A percentile compares a stretch with the other conserved stretches of the same genome.
phyloP scores from a whole-genome alignment of 176 grass and related monocot genomes.

The Aegilops bicornis region DNA sequence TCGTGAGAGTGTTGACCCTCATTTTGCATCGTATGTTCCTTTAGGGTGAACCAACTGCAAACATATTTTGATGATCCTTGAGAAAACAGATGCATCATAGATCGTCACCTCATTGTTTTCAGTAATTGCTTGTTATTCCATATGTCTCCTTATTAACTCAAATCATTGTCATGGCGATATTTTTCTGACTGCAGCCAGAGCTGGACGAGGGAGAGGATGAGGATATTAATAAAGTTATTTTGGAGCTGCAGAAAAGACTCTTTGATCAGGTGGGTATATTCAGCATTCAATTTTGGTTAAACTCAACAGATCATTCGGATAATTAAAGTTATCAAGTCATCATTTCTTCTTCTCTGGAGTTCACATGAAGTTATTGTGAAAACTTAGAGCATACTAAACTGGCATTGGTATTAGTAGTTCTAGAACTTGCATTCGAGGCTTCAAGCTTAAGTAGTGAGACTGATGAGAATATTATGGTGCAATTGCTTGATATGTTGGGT shows the following conservation, averaged over 20 bases:
- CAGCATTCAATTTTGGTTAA: conserved; percentile 1
- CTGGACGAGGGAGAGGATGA: conserved; percentile 57
- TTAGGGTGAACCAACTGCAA: neutral
- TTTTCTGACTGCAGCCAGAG: conserved; percentile 50
- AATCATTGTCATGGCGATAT: neutral
- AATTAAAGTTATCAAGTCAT: neutral
- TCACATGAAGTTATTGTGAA: neutral
- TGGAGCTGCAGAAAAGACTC: conserved; percentile 61
- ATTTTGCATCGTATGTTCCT: neutral
- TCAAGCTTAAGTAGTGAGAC: neutral
- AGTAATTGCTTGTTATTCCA: neutral
- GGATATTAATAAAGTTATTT: conserved; percentile 57
- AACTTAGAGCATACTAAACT: neutral
- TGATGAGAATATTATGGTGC: neutral
- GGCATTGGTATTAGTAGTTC: neutral
- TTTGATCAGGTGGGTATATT: conserved; percentile 45
- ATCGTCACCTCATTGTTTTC: conserved; percentile 1
- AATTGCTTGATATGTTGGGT: neutral
- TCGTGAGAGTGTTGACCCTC: neutral
- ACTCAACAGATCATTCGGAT: neutral
- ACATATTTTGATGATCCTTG: neutral
- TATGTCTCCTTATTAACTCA: neutral
- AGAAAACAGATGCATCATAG: neutral
- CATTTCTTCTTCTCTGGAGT: conserved; percentile 5
- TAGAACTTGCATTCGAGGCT: neutral